Base-by-base conservation (phyloP, 1,139 yeast genomes). In the Sporopachydermia cereana region DNA sequence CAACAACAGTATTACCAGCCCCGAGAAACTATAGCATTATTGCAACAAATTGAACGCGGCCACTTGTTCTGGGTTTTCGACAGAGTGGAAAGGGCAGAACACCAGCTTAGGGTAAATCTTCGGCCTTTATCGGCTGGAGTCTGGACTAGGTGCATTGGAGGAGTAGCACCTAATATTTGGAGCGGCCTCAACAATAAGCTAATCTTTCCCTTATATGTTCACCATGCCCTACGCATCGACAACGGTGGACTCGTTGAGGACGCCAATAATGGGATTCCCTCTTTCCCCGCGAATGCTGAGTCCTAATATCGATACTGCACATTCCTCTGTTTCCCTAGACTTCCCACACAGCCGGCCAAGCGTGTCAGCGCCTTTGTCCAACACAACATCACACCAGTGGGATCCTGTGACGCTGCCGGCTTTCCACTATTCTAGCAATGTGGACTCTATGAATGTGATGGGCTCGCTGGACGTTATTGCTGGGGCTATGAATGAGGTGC, bases 281-380 rank as follows among this genome's bases (percentile, higher is more conserved):
- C 22, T 34, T 12, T 34, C 39, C 9, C 39, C 39, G 17, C 39
- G 17, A 21, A 12, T 34, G 7, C 17, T 34, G 17, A 34, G 39
- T n/a, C 39, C 39, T 7, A 20, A 12, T 9, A n/a, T 34, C 12
- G 39, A 34, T 34, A 34, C 39, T 34, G 39, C 39, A 34, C 39
- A 34, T 5, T 34, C 39, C 9, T 34, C 39, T 16, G 39, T 34
- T 7, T 34, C 39, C 17, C 17, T 34, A 21, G 39, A 34, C n/a
- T 34, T 34, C 39, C 39, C 39, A n/a, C 39, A 5, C n/a, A 34
- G 39, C 22, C 9, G 39, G 17, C 39, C 39, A 5, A 34, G 39
- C 22, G 39, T 34, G 17, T 7, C 5, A 7, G 39, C 39, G 5
- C 39, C 39, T 34, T n/a, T 34, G 17, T 7, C 39, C 7, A 34